Evolutionary conservation across 495 filamentous ascomycete genomes (phyloP).

Genomic region (Xylaria palmicola): DNA sequence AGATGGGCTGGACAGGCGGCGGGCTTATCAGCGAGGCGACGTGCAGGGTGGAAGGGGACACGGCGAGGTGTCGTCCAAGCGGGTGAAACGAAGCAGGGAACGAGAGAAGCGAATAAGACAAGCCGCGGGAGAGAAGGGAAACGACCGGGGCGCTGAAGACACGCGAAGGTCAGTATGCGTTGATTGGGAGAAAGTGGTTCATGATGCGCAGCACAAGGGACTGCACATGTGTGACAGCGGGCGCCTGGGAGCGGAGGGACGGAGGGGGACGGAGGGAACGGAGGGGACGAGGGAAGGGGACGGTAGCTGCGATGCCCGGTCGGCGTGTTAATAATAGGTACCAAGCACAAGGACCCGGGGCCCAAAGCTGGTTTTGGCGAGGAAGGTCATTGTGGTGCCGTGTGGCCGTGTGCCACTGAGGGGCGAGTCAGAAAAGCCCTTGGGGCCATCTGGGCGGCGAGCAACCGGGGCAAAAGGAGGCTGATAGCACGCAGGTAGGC

Average conservation of each 20-base stretch:
- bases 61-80: background rate
- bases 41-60: background rate
- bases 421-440: conserved; percentile 10
- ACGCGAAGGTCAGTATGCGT: conserved; percentile 5
- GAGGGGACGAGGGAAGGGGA: background rate
- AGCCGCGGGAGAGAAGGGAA: background rate
- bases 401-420: conserved; percentile 18
- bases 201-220: conserved; percentile 9
- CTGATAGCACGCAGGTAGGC: background rate
- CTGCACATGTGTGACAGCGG: conserved; percentile 10
- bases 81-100: background rate
- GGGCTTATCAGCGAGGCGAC: background rate
- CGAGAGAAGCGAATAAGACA: background rate
- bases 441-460: background rate
- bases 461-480: conserved; percentile 3
- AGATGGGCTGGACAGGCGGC: background rate
- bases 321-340: too few relatives aligned
- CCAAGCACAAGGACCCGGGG: background rate
- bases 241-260: background rate
- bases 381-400: conserved; percentile 6
- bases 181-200: background rate
- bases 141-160: background rate
- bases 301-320: too few relatives aligned
- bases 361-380: background rate
- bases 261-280: background rate